Percentiles rank a stretch among this genome's conserved stretches.
phyloP scores from a whole-genome alignment of 2,329 filamentous ascomycete genomes.

The Talaromyces sp. region DNA sequence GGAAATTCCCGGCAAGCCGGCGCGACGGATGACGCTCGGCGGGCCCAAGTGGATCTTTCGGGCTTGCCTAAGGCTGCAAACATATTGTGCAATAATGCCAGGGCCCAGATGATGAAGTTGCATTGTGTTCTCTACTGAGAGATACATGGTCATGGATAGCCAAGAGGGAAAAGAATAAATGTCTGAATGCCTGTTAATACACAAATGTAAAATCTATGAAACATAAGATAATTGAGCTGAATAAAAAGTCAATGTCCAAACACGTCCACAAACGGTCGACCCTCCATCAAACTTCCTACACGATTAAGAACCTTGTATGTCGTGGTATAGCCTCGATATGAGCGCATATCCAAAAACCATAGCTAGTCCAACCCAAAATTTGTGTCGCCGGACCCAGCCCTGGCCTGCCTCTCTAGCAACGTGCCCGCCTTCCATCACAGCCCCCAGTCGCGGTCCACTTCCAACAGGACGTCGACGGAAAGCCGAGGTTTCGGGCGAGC shows the following conservation, averaged over 20 bases:
- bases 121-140: not conserved
- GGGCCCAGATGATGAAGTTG: not conserved
- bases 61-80: not conserved
- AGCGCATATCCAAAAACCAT: conserved; percentile 78
- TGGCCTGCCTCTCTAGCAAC: conserved; percentile 70
- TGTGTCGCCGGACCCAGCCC: conserved; percentile 76
- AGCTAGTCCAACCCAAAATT: conserved; percentile 64
- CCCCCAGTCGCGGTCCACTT: conserved; percentile 51
- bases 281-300: not conserved
- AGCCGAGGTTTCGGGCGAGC: conserved; percentile 58
- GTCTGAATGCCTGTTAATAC: conserved; percentile 1
- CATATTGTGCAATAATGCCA: not conserved
- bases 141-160: too few species aligned
- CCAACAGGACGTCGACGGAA: conserved; percentile 59
- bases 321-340: conserved; percentile 67
- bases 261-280: not conserved
- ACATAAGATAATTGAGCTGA: not conserved
- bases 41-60: not conserved
- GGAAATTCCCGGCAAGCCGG: conserved; percentile 8
- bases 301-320: conserved; percentile 34
- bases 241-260: not conserved
- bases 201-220: conserved; percentile 1
- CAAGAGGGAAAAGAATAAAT: not conserved
- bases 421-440: conserved; percentile 73
- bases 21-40: conserved; percentile 10